Percentiles rank a stretch among this genome's conserved stretches.
Conservation (phyloP, 768 basidiomycete genomes). For the Candolleomyces efflorescens region DNA sequence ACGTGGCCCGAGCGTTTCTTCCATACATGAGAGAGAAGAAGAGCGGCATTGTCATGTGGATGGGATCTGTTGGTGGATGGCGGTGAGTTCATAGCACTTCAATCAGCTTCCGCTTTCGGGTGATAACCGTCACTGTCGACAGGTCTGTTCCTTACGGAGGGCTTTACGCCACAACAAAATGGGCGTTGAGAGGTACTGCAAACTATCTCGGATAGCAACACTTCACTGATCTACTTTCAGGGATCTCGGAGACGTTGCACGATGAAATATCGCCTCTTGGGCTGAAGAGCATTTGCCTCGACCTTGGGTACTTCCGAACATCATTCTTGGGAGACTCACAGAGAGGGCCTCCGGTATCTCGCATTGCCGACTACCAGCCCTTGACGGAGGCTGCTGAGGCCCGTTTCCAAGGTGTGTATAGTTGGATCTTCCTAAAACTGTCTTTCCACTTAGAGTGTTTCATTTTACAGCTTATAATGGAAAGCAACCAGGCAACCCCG, state of each 20-base stretch:
- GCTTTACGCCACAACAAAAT: constrained; percentile 38
- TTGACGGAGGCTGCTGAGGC: constrained; percentile 20
- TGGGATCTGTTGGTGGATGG: constrained; percentile 42
- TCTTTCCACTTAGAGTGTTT: background rate
- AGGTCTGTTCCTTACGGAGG: constrained; percentile 29
- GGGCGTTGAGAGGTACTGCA: constrained; percentile 28
- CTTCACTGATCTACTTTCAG: constrained; percentile 12
- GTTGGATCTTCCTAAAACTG: too few species aligned
- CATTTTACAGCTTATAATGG: constrained; percentile 25
- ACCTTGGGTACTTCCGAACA: constrained; percentile 38
- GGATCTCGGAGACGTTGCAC: constrained; percentile 26
- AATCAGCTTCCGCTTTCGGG: background rate
- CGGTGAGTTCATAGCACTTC: constrained; percentile 16
- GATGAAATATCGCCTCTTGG: constrained; percentile 36
- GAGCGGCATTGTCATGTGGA: constrained; percentile 38
- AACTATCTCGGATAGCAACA: background rate
- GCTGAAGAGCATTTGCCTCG: constrained; percentile 31
- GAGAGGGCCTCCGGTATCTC: constrained; percentile 22
- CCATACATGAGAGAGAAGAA: constrained; percentile 42
- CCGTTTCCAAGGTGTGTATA: constrained; percentile 14
- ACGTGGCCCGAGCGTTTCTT: constrained; percentile 42
- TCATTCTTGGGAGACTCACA: constrained; percentile 25
- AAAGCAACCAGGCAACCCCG: constrained; percentile 34
- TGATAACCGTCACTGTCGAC: background rate
- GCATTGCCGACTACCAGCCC: constrained; percentile 29